Conservation (phyloP, 306 rosid genomes). For the Geum urbanum region DNA sequence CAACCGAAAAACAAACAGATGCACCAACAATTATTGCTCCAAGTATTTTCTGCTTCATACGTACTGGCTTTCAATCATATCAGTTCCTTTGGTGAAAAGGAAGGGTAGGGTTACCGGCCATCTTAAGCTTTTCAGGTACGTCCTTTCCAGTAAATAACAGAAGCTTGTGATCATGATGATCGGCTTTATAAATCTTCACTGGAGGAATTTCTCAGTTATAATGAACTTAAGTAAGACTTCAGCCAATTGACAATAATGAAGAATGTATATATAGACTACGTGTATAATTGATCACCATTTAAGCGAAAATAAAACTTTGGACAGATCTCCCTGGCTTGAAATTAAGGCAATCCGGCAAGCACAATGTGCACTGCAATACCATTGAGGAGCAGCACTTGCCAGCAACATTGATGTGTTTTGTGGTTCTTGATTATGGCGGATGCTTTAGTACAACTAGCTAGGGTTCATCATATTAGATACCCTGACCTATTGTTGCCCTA, state of each 20-base stretch:
- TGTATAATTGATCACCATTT: neutral
- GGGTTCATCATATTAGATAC: neutral
- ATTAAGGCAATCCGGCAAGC: neutral
- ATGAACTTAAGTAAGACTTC: neutral
- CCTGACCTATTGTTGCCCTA: neutral
- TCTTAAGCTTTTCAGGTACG: neutral
- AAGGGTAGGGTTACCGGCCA: neutral
- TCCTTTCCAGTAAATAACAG: neutral
- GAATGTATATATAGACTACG: neutral
- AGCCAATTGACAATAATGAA: too few species aligned
- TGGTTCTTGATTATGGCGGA: conserved; percentile 2
- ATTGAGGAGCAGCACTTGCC: neutral
- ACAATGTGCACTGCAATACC: conserved; percentile 13
- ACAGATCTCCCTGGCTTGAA: neutral
- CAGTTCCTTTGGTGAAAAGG: neutral
- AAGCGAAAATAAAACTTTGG: neutral
- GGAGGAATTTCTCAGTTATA: neutral
- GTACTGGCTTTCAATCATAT: neutral
- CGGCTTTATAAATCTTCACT: neutral
- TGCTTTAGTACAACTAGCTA: neutral
- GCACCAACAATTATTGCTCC: neutral
- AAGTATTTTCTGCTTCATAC: neutral
- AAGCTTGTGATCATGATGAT: neutral
- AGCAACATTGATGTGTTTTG: neutral
- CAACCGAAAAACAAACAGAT: neutral